Conservation (phyloP, 225 moss, liverwort and hornwort species). For the Anthoceros angustus region DNA sequence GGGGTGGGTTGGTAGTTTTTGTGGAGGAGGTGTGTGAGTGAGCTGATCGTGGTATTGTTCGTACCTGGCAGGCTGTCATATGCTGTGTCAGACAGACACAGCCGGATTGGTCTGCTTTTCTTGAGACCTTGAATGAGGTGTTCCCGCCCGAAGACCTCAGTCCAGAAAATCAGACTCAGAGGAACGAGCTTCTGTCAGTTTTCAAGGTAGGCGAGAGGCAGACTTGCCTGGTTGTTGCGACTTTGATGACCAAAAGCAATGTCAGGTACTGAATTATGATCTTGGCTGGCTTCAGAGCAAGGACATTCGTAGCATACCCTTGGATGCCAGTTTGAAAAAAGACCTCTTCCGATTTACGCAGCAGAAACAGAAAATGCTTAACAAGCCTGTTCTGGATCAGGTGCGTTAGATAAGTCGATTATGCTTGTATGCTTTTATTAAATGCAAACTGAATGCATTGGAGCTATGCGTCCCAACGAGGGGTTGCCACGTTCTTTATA, state of each 20-base stretch:
- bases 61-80: neutral
- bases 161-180: neutral
- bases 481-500: too few species aligned
- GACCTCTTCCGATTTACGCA: neutral
- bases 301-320: neutral
- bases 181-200: neutral
- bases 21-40: too few species aligned
- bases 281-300: neutral
- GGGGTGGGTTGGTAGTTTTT: too few species aligned
- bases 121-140: neutral
- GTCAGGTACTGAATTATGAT: neutral
- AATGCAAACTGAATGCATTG: neutral
- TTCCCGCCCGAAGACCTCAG: neutral
- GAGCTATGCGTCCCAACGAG: neutral
- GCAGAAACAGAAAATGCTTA: neutral
- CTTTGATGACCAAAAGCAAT: too few species aligned
- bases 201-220: neutral
- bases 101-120: neutral
- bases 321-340: neutral
- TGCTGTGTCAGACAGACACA: neutral
- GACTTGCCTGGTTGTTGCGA: too few species aligned
- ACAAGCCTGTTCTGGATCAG: conserved; percentile 1
- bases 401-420: neutral
- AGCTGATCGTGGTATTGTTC: neutral
- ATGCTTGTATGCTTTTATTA: neutral